Percentiles rank a stretch among this genome's conserved stretches.
Conservation (phyloP, 371 early-diverging fungal genomes). For the Entomophthora muscae region DNA sequence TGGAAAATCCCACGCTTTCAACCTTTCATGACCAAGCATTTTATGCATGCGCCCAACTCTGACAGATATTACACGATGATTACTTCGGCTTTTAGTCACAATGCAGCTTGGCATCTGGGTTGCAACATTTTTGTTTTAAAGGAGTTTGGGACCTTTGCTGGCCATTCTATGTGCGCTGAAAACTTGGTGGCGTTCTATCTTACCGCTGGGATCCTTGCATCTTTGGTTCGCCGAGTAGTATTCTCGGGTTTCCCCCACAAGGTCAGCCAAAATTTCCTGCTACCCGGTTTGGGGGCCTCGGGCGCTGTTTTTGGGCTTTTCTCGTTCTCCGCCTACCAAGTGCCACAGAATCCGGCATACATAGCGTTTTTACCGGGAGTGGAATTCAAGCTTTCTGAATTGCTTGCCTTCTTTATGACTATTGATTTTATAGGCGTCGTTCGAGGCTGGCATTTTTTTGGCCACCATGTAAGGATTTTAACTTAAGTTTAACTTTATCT, state of each 20-base stretch:
- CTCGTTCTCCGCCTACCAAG: conserved; percentile 28
- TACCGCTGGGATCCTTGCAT: conserved; percentile 36
- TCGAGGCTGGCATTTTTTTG: conserved; percentile 35
- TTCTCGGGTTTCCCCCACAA: conserved; percentile 15
- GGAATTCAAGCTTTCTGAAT: conserved; percentile 35
- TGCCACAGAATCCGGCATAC: conserved; percentile 37
- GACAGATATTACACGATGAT: conserved; percentile 42
- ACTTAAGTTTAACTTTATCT: neutral
- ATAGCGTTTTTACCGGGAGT: conserved; percentile 56
- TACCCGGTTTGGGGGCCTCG: conserved; percentile 57
- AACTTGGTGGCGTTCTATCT: conserved; percentile 65
- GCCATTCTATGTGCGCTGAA: conserved; percentile 27
- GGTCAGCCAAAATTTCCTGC: conserved; percentile 22
- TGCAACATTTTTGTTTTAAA: conserved; percentile 50
- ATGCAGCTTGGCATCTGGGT: conserved; percentile 34
- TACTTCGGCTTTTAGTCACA: conserved; percentile 45
- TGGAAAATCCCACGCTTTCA: conserved; percentile 44
- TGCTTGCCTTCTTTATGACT: conserved; percentile 33
- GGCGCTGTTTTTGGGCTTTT: conserved; percentile 56
- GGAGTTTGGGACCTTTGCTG: conserved; percentile 28
- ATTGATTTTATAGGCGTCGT: conserved; percentile 41
- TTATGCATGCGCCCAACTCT: conserved; percentile 43
- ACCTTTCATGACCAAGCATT: conserved; percentile 46
- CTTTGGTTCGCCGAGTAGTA: conserved; percentile 16
- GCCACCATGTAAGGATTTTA: conserved; percentile 34